Conservation (phyloP, 208 protist species). For the Vickermania ingenoplastis region DNA sequence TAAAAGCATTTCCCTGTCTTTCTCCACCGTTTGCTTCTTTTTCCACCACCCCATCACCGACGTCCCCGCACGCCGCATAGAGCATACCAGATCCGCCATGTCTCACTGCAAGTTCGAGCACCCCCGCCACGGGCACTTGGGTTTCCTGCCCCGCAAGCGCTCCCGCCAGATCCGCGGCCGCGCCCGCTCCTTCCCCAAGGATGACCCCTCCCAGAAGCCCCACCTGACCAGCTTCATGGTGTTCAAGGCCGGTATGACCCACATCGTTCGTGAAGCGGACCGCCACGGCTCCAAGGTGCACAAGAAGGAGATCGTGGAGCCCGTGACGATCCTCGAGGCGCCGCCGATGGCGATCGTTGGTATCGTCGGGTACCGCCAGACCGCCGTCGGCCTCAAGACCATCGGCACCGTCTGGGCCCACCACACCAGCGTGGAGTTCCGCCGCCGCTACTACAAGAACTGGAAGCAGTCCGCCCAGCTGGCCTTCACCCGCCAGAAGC, state of each 20-base stretch:
- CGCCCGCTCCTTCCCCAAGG: slow-evolving; percentile 93
- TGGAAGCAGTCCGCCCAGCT: slow-evolving; percentile 98
- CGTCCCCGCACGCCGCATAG: no score
- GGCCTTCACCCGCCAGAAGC: slow-evolving; percentile 93
- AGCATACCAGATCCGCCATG: slow-evolving; percentile 11
- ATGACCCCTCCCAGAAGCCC: slow-evolving; percentile 87
- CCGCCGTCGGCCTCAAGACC: slow-evolving; percentile 93
- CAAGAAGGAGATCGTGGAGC: slow-evolving; percentile 99
- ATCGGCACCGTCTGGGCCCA: slow-evolving; percentile 98
- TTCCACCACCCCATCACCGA: no score
- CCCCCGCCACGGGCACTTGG: slow-evolving; percentile 94
- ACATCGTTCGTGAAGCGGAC: slow-evolving; percentile 98
- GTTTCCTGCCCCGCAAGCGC: slow-evolving; percentile 94
- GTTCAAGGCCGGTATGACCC: slow-evolving; percentile 99
- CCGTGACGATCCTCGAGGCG: slow-evolving; percentile 98
- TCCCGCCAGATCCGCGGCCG: slow-evolving; percentile 88
- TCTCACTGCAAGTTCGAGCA: slow-evolving; percentile 94
- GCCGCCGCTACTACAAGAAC: slow-evolving; percentile 98
- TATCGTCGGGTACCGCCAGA: slow-evolving; percentile 98
- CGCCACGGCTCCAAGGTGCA: slow-evolving; percentile 92
- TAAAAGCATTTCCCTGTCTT: no score
- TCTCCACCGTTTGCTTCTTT: no score
- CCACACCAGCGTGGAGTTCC: slow-evolving; percentile 92
- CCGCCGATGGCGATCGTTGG: slow-evolving; percentile 98
- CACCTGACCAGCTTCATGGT: slow-evolving; percentile 98